A percentile compares a stretch with the other conserved stretches of the same genome.
Conservation (phyloP, 164 flowering plant genomes). For the Berberis vulgaris region DNA sequence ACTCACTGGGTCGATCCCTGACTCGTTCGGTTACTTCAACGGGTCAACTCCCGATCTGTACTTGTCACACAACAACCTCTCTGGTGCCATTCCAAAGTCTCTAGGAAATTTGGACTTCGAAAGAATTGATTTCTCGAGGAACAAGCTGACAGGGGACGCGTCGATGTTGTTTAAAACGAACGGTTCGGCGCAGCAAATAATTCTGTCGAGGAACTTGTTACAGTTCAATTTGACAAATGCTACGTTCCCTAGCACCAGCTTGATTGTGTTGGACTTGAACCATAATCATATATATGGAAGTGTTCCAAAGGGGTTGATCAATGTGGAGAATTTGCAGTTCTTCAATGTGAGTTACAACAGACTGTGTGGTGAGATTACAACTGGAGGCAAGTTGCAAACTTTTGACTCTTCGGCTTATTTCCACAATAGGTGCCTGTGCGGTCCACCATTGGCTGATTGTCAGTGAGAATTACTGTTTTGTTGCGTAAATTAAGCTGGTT, state of each 20-base stretch:
- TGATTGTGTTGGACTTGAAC: conserved; percentile 29
- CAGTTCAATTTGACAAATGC: conserved; percentile 48
- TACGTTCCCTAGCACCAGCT: conserved; percentile 20
- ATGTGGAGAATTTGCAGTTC: conserved; percentile 13
- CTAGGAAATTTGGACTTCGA: conserved; percentile 11
- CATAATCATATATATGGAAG: conserved; percentile 48
- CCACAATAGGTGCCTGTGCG: conserved; percentile 24
- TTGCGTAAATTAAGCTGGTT: too few relatives aligned
- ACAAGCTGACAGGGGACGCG: conserved; percentile 29
- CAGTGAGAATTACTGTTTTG: not conserved
- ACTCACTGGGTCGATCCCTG: conserved; percentile 60
- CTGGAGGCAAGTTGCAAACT: conserved; percentile 18
- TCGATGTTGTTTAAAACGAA: conserved; percentile 40
- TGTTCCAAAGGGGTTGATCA: conserved; percentile 21
- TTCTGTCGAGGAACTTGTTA: conserved; percentile 44
- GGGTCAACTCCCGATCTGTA: conserved; percentile 18
- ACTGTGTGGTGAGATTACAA: conserved; percentile 28
- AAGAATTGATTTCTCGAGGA: conserved; percentile 41
- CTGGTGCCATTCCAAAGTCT: conserved; percentile 50
- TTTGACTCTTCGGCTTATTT: conserved; percentile 12
- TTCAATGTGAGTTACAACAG: conserved; percentile 31
- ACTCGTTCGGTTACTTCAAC: conserved; percentile 29
- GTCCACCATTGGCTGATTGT: conserved; percentile 18
- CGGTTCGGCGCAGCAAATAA: conserved; percentile 6
- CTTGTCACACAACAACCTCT: conserved; percentile 57